phyloP scores from a whole-genome alignment of 148 eudicot genomes.

The Camellia granthamiana region DNA sequence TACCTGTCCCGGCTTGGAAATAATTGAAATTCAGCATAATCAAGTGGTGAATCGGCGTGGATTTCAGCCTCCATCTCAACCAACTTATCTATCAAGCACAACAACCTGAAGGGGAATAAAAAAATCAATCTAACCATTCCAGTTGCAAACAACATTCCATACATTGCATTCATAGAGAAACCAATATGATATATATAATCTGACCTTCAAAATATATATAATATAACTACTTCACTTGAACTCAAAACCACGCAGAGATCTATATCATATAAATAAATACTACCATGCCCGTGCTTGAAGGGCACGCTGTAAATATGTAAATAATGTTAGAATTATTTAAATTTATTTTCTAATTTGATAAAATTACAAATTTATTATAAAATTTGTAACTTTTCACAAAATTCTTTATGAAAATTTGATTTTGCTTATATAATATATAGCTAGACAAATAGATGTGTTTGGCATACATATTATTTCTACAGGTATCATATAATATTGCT shows the following conservation, averaged over 20 bases:
- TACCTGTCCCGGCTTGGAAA: conserved; percentile 72
- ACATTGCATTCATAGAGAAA: not conserved
- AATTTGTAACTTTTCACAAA: too few species aligned
- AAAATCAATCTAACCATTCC: conserved; percentile 13
- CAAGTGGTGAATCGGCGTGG: conserved; percentile 50
- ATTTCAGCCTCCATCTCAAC: conserved; percentile 48
- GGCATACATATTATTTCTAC: too few species aligned
- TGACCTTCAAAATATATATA: not conserved
- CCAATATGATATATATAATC: not conserved
- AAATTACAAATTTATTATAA: too few species aligned
- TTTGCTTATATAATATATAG: too few species aligned
- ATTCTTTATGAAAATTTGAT: fast-evolving
- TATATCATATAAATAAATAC: too few species aligned
- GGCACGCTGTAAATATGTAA: too few species aligned
- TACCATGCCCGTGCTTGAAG: too few species aligned
- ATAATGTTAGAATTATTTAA: too few species aligned
- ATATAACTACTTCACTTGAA: not conserved
- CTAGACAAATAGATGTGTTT: too few species aligned
- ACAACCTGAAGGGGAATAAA: conserved; percentile 21
- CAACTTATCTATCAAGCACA: conserved; percentile 13
- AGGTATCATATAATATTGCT: too few species aligned
- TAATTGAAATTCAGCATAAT: conserved; percentile 60
- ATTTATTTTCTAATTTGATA: too few species aligned
- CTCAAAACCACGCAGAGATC: not conserved
- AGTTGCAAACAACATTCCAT: not conserved